A percentile compares a stretch with the other conserved stretches of the same genome.
These are phyloP conservation scores for Curvularia hawaiiensis DNA, from an alignment of 2,329 filamentous ascomycete genomes.

Conservation along the genomic window DNA sequence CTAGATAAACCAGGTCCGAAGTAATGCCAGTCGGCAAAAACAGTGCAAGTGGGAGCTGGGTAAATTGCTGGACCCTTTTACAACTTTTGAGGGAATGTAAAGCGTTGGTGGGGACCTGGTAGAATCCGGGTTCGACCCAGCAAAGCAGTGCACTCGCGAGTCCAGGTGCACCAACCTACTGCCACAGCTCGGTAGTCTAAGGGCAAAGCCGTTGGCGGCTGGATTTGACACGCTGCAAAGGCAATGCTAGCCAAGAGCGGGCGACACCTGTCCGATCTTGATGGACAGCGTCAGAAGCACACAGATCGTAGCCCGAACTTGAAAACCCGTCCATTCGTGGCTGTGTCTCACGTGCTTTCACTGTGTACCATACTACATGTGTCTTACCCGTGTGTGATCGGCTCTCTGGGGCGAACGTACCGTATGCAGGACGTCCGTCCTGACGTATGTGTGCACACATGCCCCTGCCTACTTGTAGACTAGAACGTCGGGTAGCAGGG, in stretches of 20 bases:
- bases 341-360: neutral
- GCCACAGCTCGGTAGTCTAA: neutral
- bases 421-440: neutral
- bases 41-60: constrained; percentile 2
- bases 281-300: neutral
- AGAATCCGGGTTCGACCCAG: neutral
- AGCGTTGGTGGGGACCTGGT: constrained; percentile 1
- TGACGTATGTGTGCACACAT: neutral
- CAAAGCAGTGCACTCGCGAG: constrained; percentile 10
- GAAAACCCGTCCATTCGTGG: neutral
- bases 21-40: constrained; percentile 10
- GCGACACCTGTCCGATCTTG: constrained; percentile 5
- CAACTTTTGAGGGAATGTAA: neutral
- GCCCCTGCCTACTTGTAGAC: constrained; percentile 2
- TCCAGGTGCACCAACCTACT: constrained; percentile 5
- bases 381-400: neutral
- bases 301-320: constrained; percentile 2
- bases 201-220: constrained; percentile 8
- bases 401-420: neutral
- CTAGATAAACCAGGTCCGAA: constrained; percentile 18
- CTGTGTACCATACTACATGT: neutral
- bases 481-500: constrained; percentile 4
- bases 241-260: constrained; percentile 3
- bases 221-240: constrained; percentile 7
- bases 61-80: constrained; percentile 10